Evolutionary conservation across 2,329 filamentous ascomycete species (phyloP).

Genomic region (Penicillium sp.): DNA sequence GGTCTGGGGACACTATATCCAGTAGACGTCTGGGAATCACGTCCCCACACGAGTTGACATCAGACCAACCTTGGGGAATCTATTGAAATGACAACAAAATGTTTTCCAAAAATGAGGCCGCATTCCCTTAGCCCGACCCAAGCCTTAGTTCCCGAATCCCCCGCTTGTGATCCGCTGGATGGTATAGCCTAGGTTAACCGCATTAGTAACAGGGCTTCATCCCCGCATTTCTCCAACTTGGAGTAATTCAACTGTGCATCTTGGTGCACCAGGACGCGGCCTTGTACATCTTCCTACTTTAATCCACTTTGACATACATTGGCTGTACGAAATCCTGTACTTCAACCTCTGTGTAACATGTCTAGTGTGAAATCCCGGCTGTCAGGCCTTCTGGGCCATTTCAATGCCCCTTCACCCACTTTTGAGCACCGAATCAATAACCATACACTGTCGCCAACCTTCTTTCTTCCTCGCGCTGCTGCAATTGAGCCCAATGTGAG

Average conservation of each 20-base stretch:
- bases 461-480: conserved; percentile 83
- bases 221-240: conserved; percentile 24
- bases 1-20: not conserved
- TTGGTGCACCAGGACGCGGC: not conserved
- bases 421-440: conserved; percentile 42
- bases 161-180: conserved; percentile 14
- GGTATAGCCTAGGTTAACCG: conserved; percentile 21
- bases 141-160: conserved; percentile 7
- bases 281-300: not conserved
- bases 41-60: not conserved
- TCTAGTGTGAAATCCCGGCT: conserved; percentile 29
- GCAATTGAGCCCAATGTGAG: conserved; percentile 77
- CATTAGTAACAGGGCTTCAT: conserved; percentile 5
- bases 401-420: conserved; percentile 19
- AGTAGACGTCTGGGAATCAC: too few relatives aligned
- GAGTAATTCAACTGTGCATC: not conserved
- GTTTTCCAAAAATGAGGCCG: not conserved
- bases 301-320: not conserved
- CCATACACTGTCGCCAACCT: conserved; percentile 76
- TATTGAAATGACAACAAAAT: not conserved
- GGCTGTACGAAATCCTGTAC: not conserved
- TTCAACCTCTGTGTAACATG: conserved; percentile 18
- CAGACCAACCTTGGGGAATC: not conserved
- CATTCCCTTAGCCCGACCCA: not conserved
- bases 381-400: conserved; percentile 33